phyloP scores from a whole-genome alignment of 2,329 filamentous ascomycete species.

The Cercospora canescens region DNA sequence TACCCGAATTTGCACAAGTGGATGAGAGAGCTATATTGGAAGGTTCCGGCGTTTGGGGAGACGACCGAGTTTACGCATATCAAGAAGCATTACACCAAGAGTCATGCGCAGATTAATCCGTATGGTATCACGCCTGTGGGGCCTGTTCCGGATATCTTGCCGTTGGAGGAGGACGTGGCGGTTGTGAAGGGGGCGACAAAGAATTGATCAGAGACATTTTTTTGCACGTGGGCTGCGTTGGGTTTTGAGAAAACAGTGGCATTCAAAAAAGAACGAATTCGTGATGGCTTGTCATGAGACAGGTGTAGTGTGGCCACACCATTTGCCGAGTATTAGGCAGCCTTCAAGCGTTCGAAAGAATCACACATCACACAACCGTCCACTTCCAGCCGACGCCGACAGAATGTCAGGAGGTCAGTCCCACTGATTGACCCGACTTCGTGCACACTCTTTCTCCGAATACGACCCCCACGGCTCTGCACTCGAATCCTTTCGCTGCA shows the following conservation, averaged over 20 bases:
- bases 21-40: conserved; percentile 65
- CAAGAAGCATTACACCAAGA: conserved; percentile 74
- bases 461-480: not conserved
- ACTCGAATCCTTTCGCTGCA: not conserved
- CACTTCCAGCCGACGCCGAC: not conserved
- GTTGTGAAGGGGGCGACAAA: conserved; percentile 40
- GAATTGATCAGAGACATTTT: not conserved
- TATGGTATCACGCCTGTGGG: conserved; percentile 79
- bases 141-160: conserved; percentile 78
- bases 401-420: not conserved
- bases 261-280: not conserved
- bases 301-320: too few species aligned
- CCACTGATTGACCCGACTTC: not conserved
- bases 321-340: too few species aligned
- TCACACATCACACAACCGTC: not conserved
- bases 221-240: too few species aligned
- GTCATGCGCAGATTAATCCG: conserved; percentile 64
- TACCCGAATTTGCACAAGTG: conserved; percentile 73
- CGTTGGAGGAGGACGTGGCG: conserved; percentile 73
- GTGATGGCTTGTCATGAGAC: not conserved
- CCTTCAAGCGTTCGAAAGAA: too few species aligned
- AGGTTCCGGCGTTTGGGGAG: conserved; percentile 70
- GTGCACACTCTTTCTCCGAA: not conserved
- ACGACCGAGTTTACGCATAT: conserved; percentile 95
- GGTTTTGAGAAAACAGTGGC: too few species aligned